phyloP scores from a whole-genome alignment of 345 rosid genomes.

The Melastoma malabathricum region DNA sequence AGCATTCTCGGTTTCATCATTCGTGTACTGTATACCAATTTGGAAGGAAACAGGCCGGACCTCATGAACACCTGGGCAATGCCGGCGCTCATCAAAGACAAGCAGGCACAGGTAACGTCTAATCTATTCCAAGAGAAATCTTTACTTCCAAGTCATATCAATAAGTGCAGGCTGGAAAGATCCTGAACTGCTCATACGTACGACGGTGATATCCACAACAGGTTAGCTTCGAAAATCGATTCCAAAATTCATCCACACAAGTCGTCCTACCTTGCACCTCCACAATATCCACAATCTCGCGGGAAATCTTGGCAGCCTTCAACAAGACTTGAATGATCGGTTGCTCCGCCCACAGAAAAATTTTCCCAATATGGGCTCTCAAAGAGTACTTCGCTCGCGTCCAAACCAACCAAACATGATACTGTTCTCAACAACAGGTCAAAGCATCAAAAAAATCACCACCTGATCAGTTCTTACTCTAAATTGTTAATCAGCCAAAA shows the following conservation, averaged over 20 bases:
- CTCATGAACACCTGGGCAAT: slow-evolving; percentile 67
- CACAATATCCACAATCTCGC: not conserved
- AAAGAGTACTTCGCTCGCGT: slow-evolving; percentile 31
- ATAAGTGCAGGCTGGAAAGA: slow-evolving; percentile 26
- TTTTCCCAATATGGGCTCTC: slow-evolving; percentile 57
- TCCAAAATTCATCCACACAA: too few species aligned
- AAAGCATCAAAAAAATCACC: too few species aligned
- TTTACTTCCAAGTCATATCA: not conserved
- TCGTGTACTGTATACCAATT: slow-evolving; percentile 25
- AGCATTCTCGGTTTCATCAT: too few species aligned
- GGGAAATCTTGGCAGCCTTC: slow-evolving; percentile 61
- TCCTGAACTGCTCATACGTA: slow-evolving; percentile 35
- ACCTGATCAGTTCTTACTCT: too few species aligned
- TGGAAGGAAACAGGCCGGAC: slow-evolving; percentile 34
- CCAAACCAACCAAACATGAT: too few species aligned
- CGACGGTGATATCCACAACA: slow-evolving; percentile 60
- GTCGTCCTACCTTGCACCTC: too few species aligned
- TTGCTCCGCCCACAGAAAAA: slow-evolving; percentile 42
- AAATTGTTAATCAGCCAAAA: too few species aligned
- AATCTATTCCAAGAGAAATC: too few species aligned
- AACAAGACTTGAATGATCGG: slow-evolving; percentile 53
- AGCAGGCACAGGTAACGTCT: slow-evolving; percentile 59
- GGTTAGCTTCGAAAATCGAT: slow-evolving; percentile 13
- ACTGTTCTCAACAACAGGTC: too few species aligned
- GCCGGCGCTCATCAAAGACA: slow-evolving; percentile 49